phyloP scores from a whole-genome alignment of 2,329 filamentous ascomycete species.

The Penicillium sp. region DNA sequence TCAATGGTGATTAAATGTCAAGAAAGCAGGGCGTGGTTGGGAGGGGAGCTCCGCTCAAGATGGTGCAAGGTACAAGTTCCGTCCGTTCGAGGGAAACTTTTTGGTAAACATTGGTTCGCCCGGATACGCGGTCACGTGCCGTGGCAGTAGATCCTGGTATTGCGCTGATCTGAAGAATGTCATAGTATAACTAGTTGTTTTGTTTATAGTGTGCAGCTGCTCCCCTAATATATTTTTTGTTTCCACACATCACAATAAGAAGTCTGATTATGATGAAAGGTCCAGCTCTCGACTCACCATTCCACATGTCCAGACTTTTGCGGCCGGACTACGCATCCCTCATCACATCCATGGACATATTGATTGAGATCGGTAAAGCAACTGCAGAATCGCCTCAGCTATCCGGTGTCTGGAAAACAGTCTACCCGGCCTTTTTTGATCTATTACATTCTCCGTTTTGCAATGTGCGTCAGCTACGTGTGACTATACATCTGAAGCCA shows the following conservation, averaged over 20 bases:
- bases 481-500: not conserved
- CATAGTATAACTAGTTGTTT: too few relatives aligned
- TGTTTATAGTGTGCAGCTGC: too few relatives aligned
- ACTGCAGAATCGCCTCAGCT: not conserved
- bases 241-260: too few relatives aligned
- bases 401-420: not conserved
- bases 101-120: constrained; percentile 15
- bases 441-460: not conserved
- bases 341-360: not conserved
- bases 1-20: not conserved
- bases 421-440: not conserved
- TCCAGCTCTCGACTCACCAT: not conserved
- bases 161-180: not conserved
- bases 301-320: not conserved
- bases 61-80: too few relatives aligned
- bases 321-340: not conserved
- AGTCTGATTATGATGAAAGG: too few relatives aligned
- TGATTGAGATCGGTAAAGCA: not conserved
- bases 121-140: constrained; percentile 15
- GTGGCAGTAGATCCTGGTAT: not conserved
- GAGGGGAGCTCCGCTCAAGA: not conserved
- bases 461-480: not conserved
- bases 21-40: not conserved
- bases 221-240: too few relatives aligned
- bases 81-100: not conserved